Evolutionary conservation across 2,329 filamentous ascomycete species (phyloP), one percentile per base, ranked within the genome.

Genomic region (Diplocarpon rosae): DNA sequence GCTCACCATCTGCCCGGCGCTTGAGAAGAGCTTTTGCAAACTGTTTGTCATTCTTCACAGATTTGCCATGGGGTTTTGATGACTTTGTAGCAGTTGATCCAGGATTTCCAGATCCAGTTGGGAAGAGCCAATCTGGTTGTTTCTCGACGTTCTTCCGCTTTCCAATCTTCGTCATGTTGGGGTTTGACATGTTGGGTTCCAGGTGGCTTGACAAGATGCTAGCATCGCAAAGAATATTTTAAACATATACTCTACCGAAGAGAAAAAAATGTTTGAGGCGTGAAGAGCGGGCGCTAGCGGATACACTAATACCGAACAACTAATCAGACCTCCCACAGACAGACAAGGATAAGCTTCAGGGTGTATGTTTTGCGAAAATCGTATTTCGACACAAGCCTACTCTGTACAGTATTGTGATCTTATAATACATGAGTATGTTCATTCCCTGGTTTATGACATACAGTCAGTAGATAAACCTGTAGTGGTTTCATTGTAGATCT

Each of bases 71-170:
- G 30, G 36, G 20, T 24, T 24, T 24, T 32, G 30, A 12, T 12
- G 30, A 9, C 30, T 32, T 32, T 32, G 40, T 17, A 10, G 43
- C 16, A 13, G 43, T 37, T 9, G 49, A 14, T 17, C 44, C 35
- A 36, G 52, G 37, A 36, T 54, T 52, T 42, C 39, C 52, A 13
- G 46, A 36, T 24, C 38, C 41, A 29, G 20, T 24, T 32, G 58
- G 56, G 39, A 62, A 63, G 13, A 62, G 54, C 59, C 59, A 62
- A 40, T 56, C 54, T 46, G 60, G 57, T 30, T 53, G 45, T 39
- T 47, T 48, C 24, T 47, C 32, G 29, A 49, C 20, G 14, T 42
- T 50, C 47, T 53, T 60, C 20, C 58, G 50, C 52, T 61, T 59
- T 27, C 58, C 58, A 37, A 62, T 44, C 48, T 59, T 60, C 42